These are phyloP conservation scores for Tricholoma matsutake DNA, from an alignment of 768 basidiomycete genomes.

Conservation along the genomic window DNA sequence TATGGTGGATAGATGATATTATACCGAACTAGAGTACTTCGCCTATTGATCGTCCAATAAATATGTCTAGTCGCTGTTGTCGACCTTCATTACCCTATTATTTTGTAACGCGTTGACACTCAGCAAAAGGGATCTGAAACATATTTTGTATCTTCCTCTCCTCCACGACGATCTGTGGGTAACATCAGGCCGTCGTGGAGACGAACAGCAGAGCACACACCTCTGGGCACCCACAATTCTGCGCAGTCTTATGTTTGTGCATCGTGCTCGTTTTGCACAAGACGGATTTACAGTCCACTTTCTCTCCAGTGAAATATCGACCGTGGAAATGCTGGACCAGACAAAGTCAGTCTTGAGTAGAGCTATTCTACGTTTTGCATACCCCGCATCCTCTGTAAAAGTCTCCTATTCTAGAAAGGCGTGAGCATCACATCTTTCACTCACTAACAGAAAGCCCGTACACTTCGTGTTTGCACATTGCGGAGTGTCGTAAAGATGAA, in stretches of 20 bases:
- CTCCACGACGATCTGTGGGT: slow-evolving; percentile 35
- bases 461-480: slow-evolving; percentile 40
- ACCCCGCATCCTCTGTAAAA: slow-evolving; percentile 51
- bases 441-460: slow-evolving; percentile 14
- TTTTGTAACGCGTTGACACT: slow-evolving; percentile 37
- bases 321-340: slow-evolving; percentile 44
- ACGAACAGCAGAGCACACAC: slow-evolving; percentile 18
- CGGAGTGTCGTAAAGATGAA: neutral
- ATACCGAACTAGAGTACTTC: slow-evolving; percentile 8
- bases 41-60: slow-evolving; percentile 3
- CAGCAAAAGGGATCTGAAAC: slow-evolving; percentile 41
- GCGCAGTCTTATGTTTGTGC: slow-evolving; percentile 44
- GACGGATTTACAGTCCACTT: slow-evolving; percentile 35
- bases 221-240: slow-evolving; percentile 40
- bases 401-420: slow-evolving; percentile 38
- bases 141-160: slow-evolving; percentile 45
- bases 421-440: neutral
- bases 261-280: slow-evolving; percentile 37
- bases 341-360: slow-evolving; percentile 8
- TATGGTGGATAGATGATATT: slow-evolving; percentile 8
- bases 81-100: slow-evolving; percentile 15
- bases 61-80: neutral
- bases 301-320: slow-evolving; percentile 46
- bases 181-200: neutral
- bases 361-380: slow-evolving; percentile 16